Evolutionary conservation across 1,284 basidiomycete genomes (phyloP).

Genomic region (Flammula alnicola): DNA sequence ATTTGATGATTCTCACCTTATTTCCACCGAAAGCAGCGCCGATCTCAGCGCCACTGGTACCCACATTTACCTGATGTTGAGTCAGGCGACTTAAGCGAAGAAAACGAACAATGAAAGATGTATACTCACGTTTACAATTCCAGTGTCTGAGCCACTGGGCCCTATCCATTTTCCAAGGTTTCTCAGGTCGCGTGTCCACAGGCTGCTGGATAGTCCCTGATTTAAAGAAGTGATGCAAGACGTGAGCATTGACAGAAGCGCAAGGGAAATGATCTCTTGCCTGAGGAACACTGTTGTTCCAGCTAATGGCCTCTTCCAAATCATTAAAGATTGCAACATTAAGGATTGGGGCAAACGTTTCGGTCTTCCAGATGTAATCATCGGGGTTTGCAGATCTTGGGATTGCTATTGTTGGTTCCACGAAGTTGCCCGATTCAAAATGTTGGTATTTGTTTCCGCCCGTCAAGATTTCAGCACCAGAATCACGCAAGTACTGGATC

Average conservation of each 20-base stretch:
- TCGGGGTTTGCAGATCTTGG: conserved; percentile 58
- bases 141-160: conserved; percentile 84
- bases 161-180: conserved; percentile 91
- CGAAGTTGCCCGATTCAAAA: conserved; percentile 79
- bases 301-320: conserved; percentile 87
- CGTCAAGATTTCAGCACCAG: conserved; percentile 77
- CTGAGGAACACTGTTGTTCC: conserved; percentile 94
- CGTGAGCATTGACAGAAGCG: conserved; percentile 21
- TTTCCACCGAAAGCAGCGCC: conserved; percentile 89
- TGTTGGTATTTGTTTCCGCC: conserved; percentile 65
- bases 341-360: conserved; percentile 88
- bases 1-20: conserved; percentile 57
- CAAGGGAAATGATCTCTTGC: conserved; percentile 30
- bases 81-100: conserved; percentile 19
- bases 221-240: conserved; percentile 16
- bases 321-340: conserved; percentile 90
- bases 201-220: conserved; percentile 83
- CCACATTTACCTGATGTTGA: conserved; percentile 78
- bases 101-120: conserved; percentile 15
- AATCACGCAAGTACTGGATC: conserved; percentile 63
- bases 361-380: conserved; percentile 75
- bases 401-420: conserved; percentile 85
- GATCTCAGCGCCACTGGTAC: conserved; percentile 94
- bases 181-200: conserved; percentile 88
- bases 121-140: conserved; percentile 78